Evolutionary conservation across 208 protist species (phyloP), one percentile per base, ranked within the genome.

Genomic region (Lotmaria passim): DNA sequence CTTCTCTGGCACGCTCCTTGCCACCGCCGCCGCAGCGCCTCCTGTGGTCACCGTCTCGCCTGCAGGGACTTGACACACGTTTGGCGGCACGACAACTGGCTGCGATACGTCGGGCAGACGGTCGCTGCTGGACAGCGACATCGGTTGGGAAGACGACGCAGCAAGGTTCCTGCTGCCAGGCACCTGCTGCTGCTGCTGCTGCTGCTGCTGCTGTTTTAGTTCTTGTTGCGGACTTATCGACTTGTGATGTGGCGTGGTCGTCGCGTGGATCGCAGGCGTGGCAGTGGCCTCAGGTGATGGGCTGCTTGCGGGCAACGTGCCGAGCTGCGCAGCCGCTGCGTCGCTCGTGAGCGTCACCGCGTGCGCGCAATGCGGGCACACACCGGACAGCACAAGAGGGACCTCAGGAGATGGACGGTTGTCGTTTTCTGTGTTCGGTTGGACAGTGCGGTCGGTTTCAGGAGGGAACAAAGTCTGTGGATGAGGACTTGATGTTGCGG

Each of bases 361-460:
- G 38, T 59, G 57, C 14, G 34, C 21, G 41, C 67, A 73, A 38
- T 73, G 26, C 28, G 67, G 67, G 39, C 67, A 73, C 28, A 65
- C 28, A 11, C 58, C 58, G 14, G 30, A 48, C 15, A 64, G 31
- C 44, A 38, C 30, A 5, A 64, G n/a, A 1, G 1, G 58, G 11
- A 17, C 26, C 2, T 47, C 56, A 6, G 26, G 2, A 26, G 26
- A 34, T 19, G 3, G 46, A 30, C 7, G 28, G 17, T 14, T 10
- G 7, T 30, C 19, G 21, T 10, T 2, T 28, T 51, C 23, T 11
- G 11, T 26, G 46, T 28, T 7, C 46, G 11, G 11, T 7, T 14
- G 11, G 21, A 12, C 2, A 8, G 8, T 21, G 7, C 28, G n/a
- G 21, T 28, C 46, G 46, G 5, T 8, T 28, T n/a, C 21, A 15